Base-by-base conservation (phyloP, 805 yeast species). In the Pichia gijzeniarum region DNA sequence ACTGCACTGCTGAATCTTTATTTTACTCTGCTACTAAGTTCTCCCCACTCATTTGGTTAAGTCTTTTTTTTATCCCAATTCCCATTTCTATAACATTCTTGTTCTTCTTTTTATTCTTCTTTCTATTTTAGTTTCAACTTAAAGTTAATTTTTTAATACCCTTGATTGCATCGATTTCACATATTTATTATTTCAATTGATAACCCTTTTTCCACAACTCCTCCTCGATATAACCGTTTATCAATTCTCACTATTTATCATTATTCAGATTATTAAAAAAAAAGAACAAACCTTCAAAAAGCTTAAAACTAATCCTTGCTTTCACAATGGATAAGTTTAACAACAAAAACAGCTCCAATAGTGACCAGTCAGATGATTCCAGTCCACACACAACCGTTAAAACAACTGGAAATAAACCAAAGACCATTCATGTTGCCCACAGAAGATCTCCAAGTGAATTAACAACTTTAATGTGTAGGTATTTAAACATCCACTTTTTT, bases 371-470 rank as follows among this genome's bases (percentile, higher is more conserved):
- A 5, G 33, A 32, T 17, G 17, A 12, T 37, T 14, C 31, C 31
- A 37, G 22, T 14, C 33, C 18, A 62, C 60, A 30, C 17, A 57
- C 61, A 28, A 59, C 63, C 18, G 56, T 64, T 17, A 60, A 57
- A 41, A 63, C 68, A 5, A 51, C 59, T 1, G 69, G 69, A 9
- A 52, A 51, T 2, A 60, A 56, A 45, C 82, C 84, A 34, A 75
- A 76, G 53, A 79, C 78, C 49, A 72, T 93, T 49, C 95, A 89
- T 67, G 89, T 91, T 53, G 98, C 98, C n/a, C 98, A 93, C 59
- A 78, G 98, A 59, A 77, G 96, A 49, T 85, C 97, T 3, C 97
- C 97, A n/a, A 80, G 90, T 54, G 99, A 93, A 63, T 72, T 93
- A 62, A 91, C 98, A 2, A 85, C 84, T 45, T 71, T 91, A 53